Base-by-base conservation (phyloP, 2,329 filamentous ascomycete genomes). In the Fonsecaea multimorphosa region DNA sequence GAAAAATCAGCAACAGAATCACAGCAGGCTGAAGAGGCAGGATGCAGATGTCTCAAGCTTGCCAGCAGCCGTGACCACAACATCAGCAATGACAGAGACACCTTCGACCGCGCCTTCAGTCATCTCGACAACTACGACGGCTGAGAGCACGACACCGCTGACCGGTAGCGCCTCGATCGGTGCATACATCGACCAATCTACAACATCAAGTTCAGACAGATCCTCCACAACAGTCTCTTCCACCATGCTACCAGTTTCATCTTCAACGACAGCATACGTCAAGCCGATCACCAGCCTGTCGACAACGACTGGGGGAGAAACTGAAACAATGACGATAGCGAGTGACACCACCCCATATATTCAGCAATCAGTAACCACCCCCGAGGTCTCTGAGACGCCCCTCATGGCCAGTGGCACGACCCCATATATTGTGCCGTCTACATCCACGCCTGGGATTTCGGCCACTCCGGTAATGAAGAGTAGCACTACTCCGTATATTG, bases 11-110 rank as follows among this genome's bases (percentile, higher is more conserved):
- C 46, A 49, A 24, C 44, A 49, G 11, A 49, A 49, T 31, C 51
- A 55, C 22, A 53, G 29, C 49, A 54, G 11, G 32, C 24, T 54
- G 29, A 55, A 53, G 36, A 24, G 57, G 19, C 57, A 59, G 40
- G 44, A 49, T 8, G 1, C 22, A 22, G 40, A 11, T 11, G 40
- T 46, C 11, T 46, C 40, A 49, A 49, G 44, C 44, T 49, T 22
- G 19, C 19, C 44, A 27, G 22, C 22, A 22, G 22, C 9, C 22
- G 14, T n/a, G 36, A 14, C 7, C 3, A 40, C 36, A n/a, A 40
- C 36, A n/a, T 19, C 38, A n/a, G 44, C 44, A 49, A 24, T n/a
- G n/a, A n/a, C n/a, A n/a, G n/a, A n/a, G n/a, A n/a, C n/a, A n/a
- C n/a, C n/a, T n/a, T n/a, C n/a, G n/a, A n/a, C n/a, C n/a, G n/a